These are phyloP conservation scores for Bromus sterilis DNA, from an alignment of 176 grass and related monocot species.

Conservation along the genomic window DNA sequence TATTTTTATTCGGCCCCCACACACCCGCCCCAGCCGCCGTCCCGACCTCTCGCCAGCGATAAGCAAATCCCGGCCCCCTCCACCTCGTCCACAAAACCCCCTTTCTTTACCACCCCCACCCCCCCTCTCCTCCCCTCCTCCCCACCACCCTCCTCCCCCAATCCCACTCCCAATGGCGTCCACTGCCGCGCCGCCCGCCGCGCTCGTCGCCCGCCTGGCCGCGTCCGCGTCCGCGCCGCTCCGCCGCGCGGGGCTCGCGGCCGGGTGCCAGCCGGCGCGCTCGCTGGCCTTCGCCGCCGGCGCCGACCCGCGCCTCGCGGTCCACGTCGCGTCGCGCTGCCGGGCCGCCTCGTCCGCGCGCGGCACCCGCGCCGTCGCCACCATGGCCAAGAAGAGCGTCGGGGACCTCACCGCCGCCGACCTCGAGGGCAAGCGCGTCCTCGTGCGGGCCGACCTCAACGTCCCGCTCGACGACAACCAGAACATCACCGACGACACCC, in stretches of 20 bases:
- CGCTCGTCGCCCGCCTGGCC: constrained; percentile 7
- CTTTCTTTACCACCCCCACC: constrained; percentile 22
- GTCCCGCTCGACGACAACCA: constrained; percentile 62
- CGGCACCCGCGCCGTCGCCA: constrained; percentile 35
- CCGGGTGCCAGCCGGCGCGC: constrained; percentile 34
- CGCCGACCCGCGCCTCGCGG: constrained; percentile 32
- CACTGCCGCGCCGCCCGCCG: constrained; percentile 23
- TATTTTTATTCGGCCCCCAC: too few species aligned
- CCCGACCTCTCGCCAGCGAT: constrained; percentile 61
- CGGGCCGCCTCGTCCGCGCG: constrained; percentile 16
- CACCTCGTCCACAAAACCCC: constrained; percentile 33
- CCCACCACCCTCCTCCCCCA: neutral
- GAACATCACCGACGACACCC: constrained; percentile 72
- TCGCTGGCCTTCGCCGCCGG: constrained; percentile 31
- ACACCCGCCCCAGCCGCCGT: neutral
- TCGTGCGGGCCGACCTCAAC: constrained; percentile 70
- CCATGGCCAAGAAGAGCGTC: constrained; percentile 65
- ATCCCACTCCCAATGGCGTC: constrained; percentile 19
- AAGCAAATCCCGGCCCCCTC: constrained; percentile 24
- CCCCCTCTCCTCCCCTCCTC: neutral
- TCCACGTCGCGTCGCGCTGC: constrained; percentile 46
- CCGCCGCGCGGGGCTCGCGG: constrained; percentile 20
- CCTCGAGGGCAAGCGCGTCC: constrained; percentile 62
- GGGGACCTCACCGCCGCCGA: constrained; percentile 52
- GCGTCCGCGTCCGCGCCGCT: constrained; percentile 7